Conservation (phyloP, 768 basidiomycete species). For the Chiua virens region DNA sequence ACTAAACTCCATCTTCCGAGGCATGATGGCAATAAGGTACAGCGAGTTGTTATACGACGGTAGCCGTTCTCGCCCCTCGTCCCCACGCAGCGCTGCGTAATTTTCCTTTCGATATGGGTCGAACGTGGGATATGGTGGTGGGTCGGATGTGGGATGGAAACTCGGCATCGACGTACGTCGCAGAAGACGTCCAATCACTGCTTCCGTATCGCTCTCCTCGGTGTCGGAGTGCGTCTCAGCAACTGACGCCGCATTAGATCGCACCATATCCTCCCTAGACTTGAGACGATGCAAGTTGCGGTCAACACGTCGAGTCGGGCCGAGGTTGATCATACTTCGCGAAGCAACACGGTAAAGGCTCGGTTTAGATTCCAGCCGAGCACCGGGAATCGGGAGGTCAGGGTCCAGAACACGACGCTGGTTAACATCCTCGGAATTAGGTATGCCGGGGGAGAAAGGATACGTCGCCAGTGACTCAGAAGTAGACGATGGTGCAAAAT, state of each 20-base stretch:
- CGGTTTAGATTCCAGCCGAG: conserved; percentile 30
- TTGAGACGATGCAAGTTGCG: conserved; percentile 16
- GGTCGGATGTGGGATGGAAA: conserved; percentile 54
- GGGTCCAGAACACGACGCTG: neutral
- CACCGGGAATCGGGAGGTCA: conserved; percentile 5
- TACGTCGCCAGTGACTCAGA: conserved; percentile 9
- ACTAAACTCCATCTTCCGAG: conserved; percentile 91
- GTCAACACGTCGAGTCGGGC: conserved; percentile 32
- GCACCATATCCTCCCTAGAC: conserved; percentile 15
- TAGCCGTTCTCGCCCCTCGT: conserved; percentile 80
- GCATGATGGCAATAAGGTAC: conserved; percentile 77
- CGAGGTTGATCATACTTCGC: conserved; percentile 62
- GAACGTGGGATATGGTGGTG: conserved; percentile 69
- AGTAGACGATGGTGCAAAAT: conserved; percentile 5
- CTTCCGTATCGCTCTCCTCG: conserved; percentile 23
- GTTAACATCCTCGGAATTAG: conserved; percentile 2
- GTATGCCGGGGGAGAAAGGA: conserved; percentile 20
- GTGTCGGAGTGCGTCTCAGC: conserved; percentile 13
- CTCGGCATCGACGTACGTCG: conserved; percentile 73
- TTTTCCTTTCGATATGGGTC: conserved; percentile 26
- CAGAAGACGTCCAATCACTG: conserved; percentile 42
- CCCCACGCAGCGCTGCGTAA: conserved; percentile 51
- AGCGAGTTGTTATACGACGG: conserved; percentile 83
- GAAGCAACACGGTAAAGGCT: conserved; percentile 60
- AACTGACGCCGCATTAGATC: conserved; percentile 11